Conservation (phyloP, 345 rosid genomes). For the Dovyalis caffra region DNA sequence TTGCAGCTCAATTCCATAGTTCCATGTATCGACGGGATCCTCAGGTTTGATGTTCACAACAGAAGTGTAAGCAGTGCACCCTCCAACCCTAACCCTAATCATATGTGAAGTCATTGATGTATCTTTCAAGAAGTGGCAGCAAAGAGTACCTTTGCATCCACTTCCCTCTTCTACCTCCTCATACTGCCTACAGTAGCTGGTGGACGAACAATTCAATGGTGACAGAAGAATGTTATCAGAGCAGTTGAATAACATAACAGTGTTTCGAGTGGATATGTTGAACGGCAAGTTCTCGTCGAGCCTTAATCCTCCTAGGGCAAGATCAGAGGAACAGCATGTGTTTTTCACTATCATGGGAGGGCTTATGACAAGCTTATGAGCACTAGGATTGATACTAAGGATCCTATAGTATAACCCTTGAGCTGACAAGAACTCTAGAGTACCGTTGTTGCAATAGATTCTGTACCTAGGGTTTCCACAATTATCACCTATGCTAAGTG, state of each 20-base stretch:
- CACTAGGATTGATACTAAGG: constrained; percentile 38
- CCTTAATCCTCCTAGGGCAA: constrained; percentile 38
- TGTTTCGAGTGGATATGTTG: constrained; percentile 56
- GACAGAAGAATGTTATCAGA: constrained; percentile 39
- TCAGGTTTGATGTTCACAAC: constrained; percentile 36
- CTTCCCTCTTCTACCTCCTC: constrained; percentile 37
- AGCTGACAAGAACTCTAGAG: constrained; percentile 42
- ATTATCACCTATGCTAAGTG: constrained; percentile 44
- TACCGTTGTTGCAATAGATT: constrained; percentile 43
- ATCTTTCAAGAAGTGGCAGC: constrained; percentile 66
- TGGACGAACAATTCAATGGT: constrained; percentile 51
- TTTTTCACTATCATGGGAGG: constrained; percentile 36
- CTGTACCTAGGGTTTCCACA: constrained; percentile 55
- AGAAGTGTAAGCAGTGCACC: constrained; percentile 55
- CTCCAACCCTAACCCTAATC: constrained; percentile 55
- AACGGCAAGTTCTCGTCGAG: constrained; percentile 52
- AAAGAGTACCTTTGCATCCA: constrained; percentile 47
- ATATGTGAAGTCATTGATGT: constrained; percentile 47
- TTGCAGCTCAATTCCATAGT: constrained; percentile 58
- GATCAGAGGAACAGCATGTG: constrained; percentile 51
- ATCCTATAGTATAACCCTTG: constrained; percentile 38
- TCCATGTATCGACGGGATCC: constrained; percentile 38
- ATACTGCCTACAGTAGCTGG: constrained; percentile 48
- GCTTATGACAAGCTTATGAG: constrained; percentile 40
- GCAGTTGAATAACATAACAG: constrained; percentile 59